A percentile compares a stretch with the other conserved stretches of the same genome.
Conservation (phyloP, 805 yeast genomes). For the Ogataea ramenticola region DNA sequence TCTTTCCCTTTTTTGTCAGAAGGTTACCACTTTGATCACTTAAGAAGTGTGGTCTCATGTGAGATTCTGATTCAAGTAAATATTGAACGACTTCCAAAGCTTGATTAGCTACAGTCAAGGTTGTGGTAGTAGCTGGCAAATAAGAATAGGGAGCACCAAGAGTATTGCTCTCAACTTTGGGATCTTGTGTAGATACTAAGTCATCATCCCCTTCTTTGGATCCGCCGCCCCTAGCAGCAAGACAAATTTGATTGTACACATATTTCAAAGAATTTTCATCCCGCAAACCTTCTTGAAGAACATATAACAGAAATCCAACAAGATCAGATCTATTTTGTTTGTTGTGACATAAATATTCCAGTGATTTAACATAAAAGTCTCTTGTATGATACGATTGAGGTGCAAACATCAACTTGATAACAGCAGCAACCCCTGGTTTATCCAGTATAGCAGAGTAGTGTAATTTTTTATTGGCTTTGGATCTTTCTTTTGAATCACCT, state of each 20-base stretch:
- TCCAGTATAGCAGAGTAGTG: slow-evolving; percentile 67
- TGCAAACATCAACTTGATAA: slow-evolving; percentile 62
- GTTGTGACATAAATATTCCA: slow-evolving; percentile 62
- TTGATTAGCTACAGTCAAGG: slow-evolving; percentile 68
- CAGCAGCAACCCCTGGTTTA: slow-evolving; percentile 63
- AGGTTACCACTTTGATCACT: slow-evolving; percentile 63
- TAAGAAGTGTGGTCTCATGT: slow-evolving; percentile 65
- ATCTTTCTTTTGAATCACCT: slow-evolving; percentile 3
- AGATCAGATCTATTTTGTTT: slow-evolving; percentile 76
- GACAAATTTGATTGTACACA: slow-evolving; percentile 50
- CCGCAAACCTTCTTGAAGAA: slow-evolving; percentile 68
- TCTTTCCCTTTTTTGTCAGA: slow-evolving; percentile 30
- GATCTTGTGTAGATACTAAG: neutral
- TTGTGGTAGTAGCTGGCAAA: slow-evolving; percentile 57
- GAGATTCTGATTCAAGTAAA: slow-evolving; percentile 58
- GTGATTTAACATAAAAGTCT: slow-evolving; percentile 56
- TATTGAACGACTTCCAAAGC: slow-evolving; percentile 67
- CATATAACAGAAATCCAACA: slow-evolving; percentile 55
- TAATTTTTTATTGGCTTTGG: slow-evolving; percentile 23
- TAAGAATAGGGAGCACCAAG: slow-evolving; percentile 9
- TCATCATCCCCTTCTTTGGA: neutral
- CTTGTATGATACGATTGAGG: slow-evolving; percentile 62
- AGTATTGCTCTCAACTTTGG: slow-evolving; percentile 3
- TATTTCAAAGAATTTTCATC: slow-evolving; percentile 56
- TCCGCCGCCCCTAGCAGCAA: slow-evolving; percentile 18